Evolutionary conservation across 768 basidiomycete species (phyloP), one percentile per base, ranked within the genome.

Genomic region (Amanita phalloides): DNA sequence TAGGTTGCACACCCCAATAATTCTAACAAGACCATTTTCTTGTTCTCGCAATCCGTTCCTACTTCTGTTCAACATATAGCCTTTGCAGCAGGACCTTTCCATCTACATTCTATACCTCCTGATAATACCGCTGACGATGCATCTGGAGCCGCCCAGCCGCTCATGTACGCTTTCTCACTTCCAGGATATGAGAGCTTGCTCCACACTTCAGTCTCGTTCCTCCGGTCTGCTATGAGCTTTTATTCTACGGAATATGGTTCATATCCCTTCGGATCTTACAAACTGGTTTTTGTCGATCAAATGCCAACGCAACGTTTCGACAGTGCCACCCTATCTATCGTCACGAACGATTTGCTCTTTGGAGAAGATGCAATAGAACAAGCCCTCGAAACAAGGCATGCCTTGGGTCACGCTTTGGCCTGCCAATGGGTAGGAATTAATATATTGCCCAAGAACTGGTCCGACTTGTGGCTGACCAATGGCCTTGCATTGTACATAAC

Each of bases 391-490:
- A 86, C 92, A 1, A 76, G 95, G 11, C 91, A 93, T 52, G 75
- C 81, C 28, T 76, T 99, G 45, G 76, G 84, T 25, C 90, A 97
- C 62, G 86, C 90, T 4, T 76, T 98, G 32, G 94, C 93, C 6
- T 90, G 84, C 56, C 96, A 99, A 66, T 99, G 96, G 96, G 76
- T 90, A 51, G 94, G 96, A 25, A 82, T 99, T 66, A 95, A 97
- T 66, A 91, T 99, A 60, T 84, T 92, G 53, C 93, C 86, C 48
- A 92, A 91, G 70, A 78, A 83, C 26, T 90, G 90, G 80, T 86
- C 91, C 10, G 96, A 99, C 66, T 79, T 84, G 23, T 99, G 96
- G 96, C 80, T 99, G n/a, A 84, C 94, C 53, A 92, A 95, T 60
- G 96, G 94, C 1, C 71, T 99, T 43, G 86, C 90, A 7, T 73